These are phyloP conservation scores for Vitis amurensis DNA, from an alignment of 164 flowering plant species.

Conservation along the genomic window DNA sequence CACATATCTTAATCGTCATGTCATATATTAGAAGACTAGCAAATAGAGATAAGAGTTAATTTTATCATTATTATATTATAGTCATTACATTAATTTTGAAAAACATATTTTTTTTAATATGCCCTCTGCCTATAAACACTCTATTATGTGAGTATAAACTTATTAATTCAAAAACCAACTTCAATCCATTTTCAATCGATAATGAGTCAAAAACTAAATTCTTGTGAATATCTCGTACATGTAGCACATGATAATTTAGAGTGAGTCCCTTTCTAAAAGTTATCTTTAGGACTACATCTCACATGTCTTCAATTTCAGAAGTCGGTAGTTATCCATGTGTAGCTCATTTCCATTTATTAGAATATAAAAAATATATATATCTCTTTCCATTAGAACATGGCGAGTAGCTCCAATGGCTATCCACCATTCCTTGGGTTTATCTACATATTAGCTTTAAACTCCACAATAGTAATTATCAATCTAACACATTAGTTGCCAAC, in stretches of 20 bases:
- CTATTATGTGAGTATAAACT: background rate
- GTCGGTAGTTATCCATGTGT: background rate
- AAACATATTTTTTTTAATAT: background rate
- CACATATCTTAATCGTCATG: too few species aligned
- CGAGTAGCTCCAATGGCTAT: conserved; percentile 1
- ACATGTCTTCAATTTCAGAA: background rate
- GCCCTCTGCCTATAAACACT: background rate
- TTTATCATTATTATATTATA: too few species aligned
- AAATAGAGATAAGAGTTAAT: too few species aligned
- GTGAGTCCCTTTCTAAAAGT: background rate
- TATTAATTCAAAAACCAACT: conserved; percentile 3
- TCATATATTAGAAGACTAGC: too few species aligned
- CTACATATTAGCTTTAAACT: background rate
- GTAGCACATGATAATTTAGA: background rate
- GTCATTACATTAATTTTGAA: too few species aligned
- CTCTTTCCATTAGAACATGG: conserved; percentile 1
- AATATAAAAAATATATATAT: too few species aligned
- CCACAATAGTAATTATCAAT: too few species aligned
- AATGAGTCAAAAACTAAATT: background rate
- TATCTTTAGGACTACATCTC: background rate
- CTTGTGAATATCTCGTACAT: background rate
- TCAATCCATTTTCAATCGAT: conserved; percentile 1
- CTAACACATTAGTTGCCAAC: too few species aligned
- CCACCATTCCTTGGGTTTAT: background rate
- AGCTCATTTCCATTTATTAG: background rate